Evolutionary conservation across 2,329 filamentous ascomycete species (phyloP), one percentile per base, ranked within the genome.

Genomic region (Xylaria digitata): DNA sequence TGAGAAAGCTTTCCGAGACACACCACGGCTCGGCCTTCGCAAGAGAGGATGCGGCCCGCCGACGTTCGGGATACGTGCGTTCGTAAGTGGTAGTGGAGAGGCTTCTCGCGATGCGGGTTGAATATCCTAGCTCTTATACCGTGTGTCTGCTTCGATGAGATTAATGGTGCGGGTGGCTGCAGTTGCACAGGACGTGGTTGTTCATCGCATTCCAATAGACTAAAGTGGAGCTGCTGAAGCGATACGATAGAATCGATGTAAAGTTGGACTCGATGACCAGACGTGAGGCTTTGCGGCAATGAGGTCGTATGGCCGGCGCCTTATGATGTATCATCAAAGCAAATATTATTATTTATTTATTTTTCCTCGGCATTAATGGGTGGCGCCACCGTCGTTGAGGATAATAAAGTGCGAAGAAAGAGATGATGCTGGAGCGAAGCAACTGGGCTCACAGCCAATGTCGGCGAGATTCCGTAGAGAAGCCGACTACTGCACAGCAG

Each of bases 401-500:
- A 34, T 37, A 37, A 32, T 21, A 48, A 50, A 26, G 23, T 21
- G 7, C 37, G 43, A 52, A 19, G 55, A 67, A 34, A 53, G 34
- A 59, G 55, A 54, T 49, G 42, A 53, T 46, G 53, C 30, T 48
- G 9, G 60, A 63, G 32, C 32, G 40, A 52, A 55, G 40, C 49
- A 43, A 63, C 60, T 66, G 43, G 65, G 65, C 60, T 60, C 60
- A 40, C 60, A 59, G 59, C 59, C 59, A 59, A 66, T 63, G 40
- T 63, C 54, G 64, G 64, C 64, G 59, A 63, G 46, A 23, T 15
- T 46, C 37, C 46, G 53, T 57, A 65, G 62, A 42, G 62, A 49
- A 55, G 48, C 60, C 55, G 60, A 54, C 17, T 26, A 34, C 49
- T n/a, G 37, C 49, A 13, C 15, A 40, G 23, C 34, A 42, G 52